Conservation (phyloP, 768 basidiomycete genomes). For the Lactifluus subvellereus region DNA sequence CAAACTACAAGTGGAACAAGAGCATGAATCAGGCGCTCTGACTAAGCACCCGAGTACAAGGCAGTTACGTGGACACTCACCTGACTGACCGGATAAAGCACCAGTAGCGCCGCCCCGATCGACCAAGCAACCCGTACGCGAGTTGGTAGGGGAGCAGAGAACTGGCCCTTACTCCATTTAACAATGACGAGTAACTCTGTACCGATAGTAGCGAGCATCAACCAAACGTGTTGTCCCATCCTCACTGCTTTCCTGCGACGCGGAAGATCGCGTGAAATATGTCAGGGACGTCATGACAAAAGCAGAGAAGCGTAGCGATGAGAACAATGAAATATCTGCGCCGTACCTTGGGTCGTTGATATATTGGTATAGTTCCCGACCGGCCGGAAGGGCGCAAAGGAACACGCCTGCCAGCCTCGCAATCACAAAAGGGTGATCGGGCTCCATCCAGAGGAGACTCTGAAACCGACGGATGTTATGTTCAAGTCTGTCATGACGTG, state of each 20-base stretch:
- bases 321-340: background rate
- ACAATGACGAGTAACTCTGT: constrained; percentile 76
- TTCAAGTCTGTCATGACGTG: background rate
- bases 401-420: constrained; percentile 67
- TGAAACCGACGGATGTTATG: constrained; percentile 28
- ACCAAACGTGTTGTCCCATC: constrained; percentile 88
- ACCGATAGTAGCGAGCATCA: constrained; percentile 76
- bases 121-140: constrained; percentile 62
- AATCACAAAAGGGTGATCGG: constrained; percentile 81
- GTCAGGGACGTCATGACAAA: constrained; percentile 13
- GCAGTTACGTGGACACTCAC: constrained; percentile 37
- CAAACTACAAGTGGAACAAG: constrained; percentile 24
- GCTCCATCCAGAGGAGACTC: constrained; percentile 80
- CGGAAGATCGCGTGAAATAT: constrained; percentile 20
- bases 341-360: constrained; percentile 74
- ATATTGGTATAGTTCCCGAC: constrained; percentile 78
- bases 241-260: constrained; percentile 62
- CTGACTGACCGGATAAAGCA: constrained; percentile 63
- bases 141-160: constrained; percentile 54
- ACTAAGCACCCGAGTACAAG: constrained; percentile 6
- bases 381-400: constrained; percentile 81
- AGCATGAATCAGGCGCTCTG: constrained; percentile 6
- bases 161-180: constrained; percentile 79
- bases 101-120: constrained; percentile 50
- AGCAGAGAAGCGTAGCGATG: constrained; percentile 1